Percentiles rank a stretch among this genome's conserved stretches.
phyloP scores from a whole-genome alignment of 495 filamentous ascomycete species.

The Tetracladium marchalianum region DNA sequence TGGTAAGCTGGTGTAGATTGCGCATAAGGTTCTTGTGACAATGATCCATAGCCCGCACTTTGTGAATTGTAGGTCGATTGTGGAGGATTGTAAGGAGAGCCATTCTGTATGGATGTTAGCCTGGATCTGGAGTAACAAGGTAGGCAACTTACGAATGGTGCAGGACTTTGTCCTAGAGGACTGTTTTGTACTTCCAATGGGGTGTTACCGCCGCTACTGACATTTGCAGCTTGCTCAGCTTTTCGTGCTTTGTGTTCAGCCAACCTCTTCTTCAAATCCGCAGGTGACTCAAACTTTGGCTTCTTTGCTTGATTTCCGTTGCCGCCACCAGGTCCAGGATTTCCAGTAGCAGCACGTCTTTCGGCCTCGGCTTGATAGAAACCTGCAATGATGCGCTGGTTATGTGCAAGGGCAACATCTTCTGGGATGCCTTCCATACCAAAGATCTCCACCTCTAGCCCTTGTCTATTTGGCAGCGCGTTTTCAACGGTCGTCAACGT shows the following conservation, averaged over 20 bases:
- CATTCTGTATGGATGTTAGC: slow-evolving; percentile 20
- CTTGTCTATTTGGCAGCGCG: slow-evolving; percentile 72
- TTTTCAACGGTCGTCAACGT: slow-evolving; percentile 77
- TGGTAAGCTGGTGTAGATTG: slow-evolving; percentile 19
- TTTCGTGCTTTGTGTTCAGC: slow-evolving; percentile 67
- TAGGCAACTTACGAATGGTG: slow-evolving; percentile 40
- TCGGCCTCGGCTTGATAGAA: slow-evolving; percentile 81
- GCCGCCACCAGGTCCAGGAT: slow-evolving; percentile 53
- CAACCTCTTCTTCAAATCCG: slow-evolving; percentile 73
- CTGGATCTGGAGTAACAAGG: not conserved
- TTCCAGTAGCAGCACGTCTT: slow-evolving; percentile 71
- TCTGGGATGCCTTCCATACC: slow-evolving; percentile 96
- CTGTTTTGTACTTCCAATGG: slow-evolving; percentile 43
- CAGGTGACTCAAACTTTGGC: slow-evolving; percentile 64
- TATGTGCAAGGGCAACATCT: slow-evolving; percentile 70
- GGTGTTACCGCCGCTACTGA: slow-evolving; percentile 49
- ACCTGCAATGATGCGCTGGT: slow-evolving; percentile 70
- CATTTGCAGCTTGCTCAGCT: slow-evolving; percentile 44
- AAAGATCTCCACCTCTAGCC: slow-evolving; percentile 89
- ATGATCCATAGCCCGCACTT: slow-evolving; percentile 21
- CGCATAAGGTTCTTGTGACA: slow-evolving; percentile 21
- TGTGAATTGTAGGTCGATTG: slow-evolving; percentile 16
- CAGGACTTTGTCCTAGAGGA: slow-evolving; percentile 44
- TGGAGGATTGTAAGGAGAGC: slow-evolving; percentile 22
- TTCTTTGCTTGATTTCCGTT: slow-evolving; percentile 56